Percentiles rank a stretch among this genome's conserved stretches.
These are phyloP conservation scores for Colletotrichum filicis DNA, from an alignment of 2,329 filamentous ascomycete genomes.

Conservation along the genomic window DNA sequence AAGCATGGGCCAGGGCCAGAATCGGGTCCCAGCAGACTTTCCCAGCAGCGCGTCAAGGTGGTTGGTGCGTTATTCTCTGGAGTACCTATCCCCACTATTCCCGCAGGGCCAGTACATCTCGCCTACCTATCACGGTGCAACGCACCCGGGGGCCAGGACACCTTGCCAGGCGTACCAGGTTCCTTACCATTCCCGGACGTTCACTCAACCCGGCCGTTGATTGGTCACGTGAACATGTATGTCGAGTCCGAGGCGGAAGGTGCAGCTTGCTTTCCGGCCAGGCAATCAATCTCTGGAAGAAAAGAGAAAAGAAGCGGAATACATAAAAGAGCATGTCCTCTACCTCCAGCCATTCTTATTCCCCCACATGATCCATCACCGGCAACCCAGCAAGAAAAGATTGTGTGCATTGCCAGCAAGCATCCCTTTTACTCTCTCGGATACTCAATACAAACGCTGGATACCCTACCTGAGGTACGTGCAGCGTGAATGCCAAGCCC, in stretches of 20 bases:
- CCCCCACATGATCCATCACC: background rate
- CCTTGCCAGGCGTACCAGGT: background rate
- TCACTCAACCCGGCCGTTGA: background rate
- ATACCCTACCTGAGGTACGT: background rate
- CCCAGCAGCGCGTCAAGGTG: slow-evolving; percentile 5
- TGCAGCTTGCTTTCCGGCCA: background rate
- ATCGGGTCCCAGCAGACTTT: slow-evolving; percentile 7
- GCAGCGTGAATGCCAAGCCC: slow-evolving; percentile 17
- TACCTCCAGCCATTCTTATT: background rate
- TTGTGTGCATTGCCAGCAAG: background rate
- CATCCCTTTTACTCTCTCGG: background rate
- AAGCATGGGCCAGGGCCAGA: slow-evolving; percentile 7
- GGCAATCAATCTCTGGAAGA: background rate
- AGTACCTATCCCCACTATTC: background rate
- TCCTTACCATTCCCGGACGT: background rate
- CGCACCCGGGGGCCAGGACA: background rate
- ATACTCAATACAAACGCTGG: background rate
- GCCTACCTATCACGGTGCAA: background rate
- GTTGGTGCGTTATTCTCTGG: slow-evolving; percentile 3
- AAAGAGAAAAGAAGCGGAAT: background rate
- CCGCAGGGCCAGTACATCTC: background rate
- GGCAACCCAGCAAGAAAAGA: background rate
- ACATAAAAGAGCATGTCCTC: slow-evolving; percentile 9
- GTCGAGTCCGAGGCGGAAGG: background rate
- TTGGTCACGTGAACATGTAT: background rate